These are phyloP conservation scores for Suillus weaverae DNA, from an alignment of 768 basidiomycete species.

Conservation along the genomic window DNA sequence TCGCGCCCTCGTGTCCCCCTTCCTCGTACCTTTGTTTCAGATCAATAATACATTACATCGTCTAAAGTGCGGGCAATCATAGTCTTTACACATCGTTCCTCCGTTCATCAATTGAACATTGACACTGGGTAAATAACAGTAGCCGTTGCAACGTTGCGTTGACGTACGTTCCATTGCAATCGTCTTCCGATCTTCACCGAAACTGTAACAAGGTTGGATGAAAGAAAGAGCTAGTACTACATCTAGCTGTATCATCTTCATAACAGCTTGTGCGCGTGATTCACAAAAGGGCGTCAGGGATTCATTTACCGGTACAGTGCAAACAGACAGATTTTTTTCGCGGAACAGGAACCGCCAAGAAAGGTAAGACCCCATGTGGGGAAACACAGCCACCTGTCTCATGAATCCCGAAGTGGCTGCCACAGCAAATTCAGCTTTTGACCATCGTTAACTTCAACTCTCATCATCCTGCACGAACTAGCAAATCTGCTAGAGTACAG, in stretches of 20 bases:
- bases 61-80: background rate
- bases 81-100: background rate
- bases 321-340: background rate
- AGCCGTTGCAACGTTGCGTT: too few relatives aligned
- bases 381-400: conserved; percentile 31
- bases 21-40: background rate
- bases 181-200: background rate
- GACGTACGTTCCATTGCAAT: background rate
- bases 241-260: background rate
- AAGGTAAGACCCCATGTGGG: conserved; percentile 23
- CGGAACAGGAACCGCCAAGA: conserved; percentile 13
- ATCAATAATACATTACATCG: background rate
- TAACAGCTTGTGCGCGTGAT: background rate
- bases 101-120: too few relatives aligned
- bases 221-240: background rate
- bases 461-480: background rate
- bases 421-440: conserved; percentile 16
- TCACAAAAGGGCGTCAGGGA: background rate
- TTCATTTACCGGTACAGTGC: background rate
- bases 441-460: conserved; percentile 10
- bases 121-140: too few relatives aligned
- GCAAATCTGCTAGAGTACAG: background rate
- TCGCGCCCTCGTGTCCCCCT: background rate
- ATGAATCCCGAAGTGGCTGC: conserved; percentile 17
- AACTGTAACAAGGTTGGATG: background rate